Base-by-base conservation (phyloP, 2,329 filamentous ascomycete genomes). In the Trichoderma arundinaceum region DNA sequence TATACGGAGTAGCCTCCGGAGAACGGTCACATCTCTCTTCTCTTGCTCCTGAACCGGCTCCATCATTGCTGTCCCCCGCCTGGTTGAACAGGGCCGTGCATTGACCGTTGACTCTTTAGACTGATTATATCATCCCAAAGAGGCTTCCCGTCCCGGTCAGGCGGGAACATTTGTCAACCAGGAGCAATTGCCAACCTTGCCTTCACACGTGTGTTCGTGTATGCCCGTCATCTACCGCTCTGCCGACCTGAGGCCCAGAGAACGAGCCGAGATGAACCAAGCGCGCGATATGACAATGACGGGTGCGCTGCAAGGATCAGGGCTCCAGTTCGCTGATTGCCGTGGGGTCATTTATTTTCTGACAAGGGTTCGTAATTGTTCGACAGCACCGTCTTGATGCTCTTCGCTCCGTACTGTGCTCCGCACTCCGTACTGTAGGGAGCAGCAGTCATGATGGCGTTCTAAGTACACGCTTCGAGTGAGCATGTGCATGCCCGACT, bases 251-350 rank as follows among this genome's bases (percentile, higher is more conserved):
- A 62, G 58, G 28, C 22, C n/a, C 57, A 49, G 19, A 51, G 5
- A 33, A 35, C 43, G 17, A 63, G 59, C 59, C 59, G 49, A 63
- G 59, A 63, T 63, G 59, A 63, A 63, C 28, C 28, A 63, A 63
- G 49, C 56, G 28, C n/a, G 41, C 59, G 49, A 54, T 63, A 63
- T 63, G 59, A 43, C 59, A 44, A 54, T 38, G 41, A 59, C 41
- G 56, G 41, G 56, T 59, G 43, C n/a, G 38, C 13, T 17, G 59
- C 59, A 63, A 28, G 59, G 59, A 17, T 63, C 39, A 22, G 41
- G 48, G 59, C 49, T 63, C 59, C 59, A 63, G 59, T 38, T 22
- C 39, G 59, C 59, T 63, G 39, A 63, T 63, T 63, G 59, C 59
- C 59, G 49, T 63, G 59, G 59, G 54, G 59, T 63, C 59, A 15